Evolutionary conservation across 257 asterid genomes (phyloP).

Genomic region (Petunia axillaris): DNA sequence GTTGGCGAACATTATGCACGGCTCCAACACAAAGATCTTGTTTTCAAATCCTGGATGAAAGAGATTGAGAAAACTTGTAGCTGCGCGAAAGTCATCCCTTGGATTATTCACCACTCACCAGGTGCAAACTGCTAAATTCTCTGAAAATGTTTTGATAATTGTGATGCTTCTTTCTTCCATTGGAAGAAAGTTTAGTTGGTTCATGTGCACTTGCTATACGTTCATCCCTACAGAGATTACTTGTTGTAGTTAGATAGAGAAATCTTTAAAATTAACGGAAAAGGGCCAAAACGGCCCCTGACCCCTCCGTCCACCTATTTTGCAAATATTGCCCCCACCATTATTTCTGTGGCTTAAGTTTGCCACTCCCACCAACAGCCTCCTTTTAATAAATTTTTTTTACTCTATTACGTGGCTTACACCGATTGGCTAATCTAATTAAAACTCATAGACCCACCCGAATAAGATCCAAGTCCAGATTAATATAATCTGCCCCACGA

Average conservation of each 20-base stretch:
- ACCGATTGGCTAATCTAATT: too few relatives aligned
- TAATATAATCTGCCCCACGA: too few relatives aligned
- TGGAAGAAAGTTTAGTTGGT: background rate
- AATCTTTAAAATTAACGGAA: background rate
- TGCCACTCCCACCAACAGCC: too few relatives aligned
- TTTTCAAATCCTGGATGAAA: slow-evolving; percentile 2
- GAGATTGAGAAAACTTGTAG: background rate
- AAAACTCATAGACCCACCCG: too few relatives aligned
- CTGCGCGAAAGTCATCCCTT: background rate
- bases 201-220: background rate
- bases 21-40: background rate
- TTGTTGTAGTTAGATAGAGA: background rate
- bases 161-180: background rate
- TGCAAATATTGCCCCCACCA: too few relatives aligned
- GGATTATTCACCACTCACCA: background rate
- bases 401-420: too few relatives aligned
- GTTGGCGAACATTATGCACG: background rate
- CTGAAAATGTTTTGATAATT: background rate
- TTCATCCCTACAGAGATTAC: background rate
- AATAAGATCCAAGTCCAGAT: too few relatives aligned
- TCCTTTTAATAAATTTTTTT: too few relatives aligned
- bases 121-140: background rate
- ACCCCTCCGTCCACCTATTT: too few relatives aligned
- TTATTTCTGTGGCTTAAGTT: too few relatives aligned
- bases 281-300: too few relatives aligned